A percentile compares a stretch with the other conserved stretches of the same genome.
Evolutionary conservation across 495 filamentous ascomycete species (phyloP).

Genomic region (Sporormia fimetaria): DNA sequence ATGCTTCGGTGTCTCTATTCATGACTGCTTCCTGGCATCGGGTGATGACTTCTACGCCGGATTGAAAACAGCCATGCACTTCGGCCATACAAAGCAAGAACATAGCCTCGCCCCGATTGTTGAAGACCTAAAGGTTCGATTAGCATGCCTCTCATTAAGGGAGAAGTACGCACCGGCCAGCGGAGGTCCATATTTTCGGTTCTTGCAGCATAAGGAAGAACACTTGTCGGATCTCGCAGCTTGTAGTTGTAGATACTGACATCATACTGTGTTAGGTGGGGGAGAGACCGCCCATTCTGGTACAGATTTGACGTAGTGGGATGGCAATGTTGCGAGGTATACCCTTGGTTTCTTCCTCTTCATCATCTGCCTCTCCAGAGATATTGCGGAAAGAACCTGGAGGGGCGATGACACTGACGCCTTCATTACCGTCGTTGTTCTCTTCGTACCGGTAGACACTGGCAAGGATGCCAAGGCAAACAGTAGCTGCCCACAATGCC

Average conservation of each 20-base stretch:
- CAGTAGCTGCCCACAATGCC: constrained; percentile 42
- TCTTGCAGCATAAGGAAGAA: constrained; percentile 38
- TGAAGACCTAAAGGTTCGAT: constrained; percentile 32
- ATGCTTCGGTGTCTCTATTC: constrained; percentile 38
- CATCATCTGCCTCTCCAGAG: constrained; percentile 36
- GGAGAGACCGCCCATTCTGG: constrained; percentile 39
- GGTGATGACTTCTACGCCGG: constrained; percentile 29
- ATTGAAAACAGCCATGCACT: constrained; percentile 28
- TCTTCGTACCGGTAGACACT: constrained; percentile 43
- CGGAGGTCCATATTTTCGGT: constrained; percentile 43
- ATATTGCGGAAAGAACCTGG: constrained; percentile 26
- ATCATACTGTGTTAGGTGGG: constrained; percentile 42
- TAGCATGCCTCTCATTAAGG: not conserved
- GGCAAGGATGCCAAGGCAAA: constrained; percentile 41
- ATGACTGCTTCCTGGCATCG: constrained; percentile 44
- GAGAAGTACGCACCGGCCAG: constrained; percentile 30
- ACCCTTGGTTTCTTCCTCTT: constrained; percentile 40
- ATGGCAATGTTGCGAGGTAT: constrained; percentile 40
- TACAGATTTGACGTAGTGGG: constrained; percentile 39
- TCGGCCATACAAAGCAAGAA: constrained; percentile 33
- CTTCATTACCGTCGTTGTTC: constrained; percentile 42
- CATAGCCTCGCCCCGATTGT: constrained; percentile 40
- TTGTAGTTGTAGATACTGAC: constrained; percentile 44
- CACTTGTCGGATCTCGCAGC: constrained; percentile 37
- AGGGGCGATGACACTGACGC: constrained; percentile 31